Conservation (phyloP, 2,329 filamentous ascomycete species). For the Blastomyces percursus region DNA sequence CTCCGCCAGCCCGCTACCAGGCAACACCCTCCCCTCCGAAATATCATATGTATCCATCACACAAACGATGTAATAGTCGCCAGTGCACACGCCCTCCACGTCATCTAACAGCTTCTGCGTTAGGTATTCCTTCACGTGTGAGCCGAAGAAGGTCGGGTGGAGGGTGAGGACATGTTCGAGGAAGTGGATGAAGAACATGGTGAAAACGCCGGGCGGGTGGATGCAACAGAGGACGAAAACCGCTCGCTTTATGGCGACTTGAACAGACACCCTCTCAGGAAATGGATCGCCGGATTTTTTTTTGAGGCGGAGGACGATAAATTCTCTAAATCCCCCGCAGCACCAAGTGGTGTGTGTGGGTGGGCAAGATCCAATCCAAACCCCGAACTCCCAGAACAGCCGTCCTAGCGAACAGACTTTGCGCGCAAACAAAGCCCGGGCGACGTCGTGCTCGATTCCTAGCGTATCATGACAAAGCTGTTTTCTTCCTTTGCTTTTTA, state of each 20-base stretch:
- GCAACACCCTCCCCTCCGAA: conserved; percentile 82
- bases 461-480: conserved; percentile 1
- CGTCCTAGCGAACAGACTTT: not conserved
- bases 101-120: conserved; percentile 82
- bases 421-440: conserved; percentile 1
- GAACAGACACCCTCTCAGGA: not conserved
- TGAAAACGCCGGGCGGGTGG: conserved; percentile 16
- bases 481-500: not conserved
- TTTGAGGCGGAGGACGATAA: not conserved
- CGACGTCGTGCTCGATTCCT: not conserved
- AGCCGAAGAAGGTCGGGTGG: conserved; percentile 93
- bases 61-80: conserved; percentile 94
- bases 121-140: conserved; percentile 84
- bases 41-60: conserved; percentile 96
- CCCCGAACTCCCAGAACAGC: not conserved
- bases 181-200: conserved; percentile 97
- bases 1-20: conserved; percentile 81
- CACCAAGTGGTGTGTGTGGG: not conserved
- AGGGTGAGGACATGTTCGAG: conserved; percentile 90
- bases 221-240: not conserved
- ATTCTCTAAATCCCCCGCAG: not conserved
- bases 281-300: not conserved
- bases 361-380: not conserved
- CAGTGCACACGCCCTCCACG: conserved; percentile 89
- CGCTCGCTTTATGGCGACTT: not conserved